These are phyloP conservation scores for Fraxinus dipetala DNA, from an alignment of 305 asterid genomes.

Conservation along the genomic window DNA sequence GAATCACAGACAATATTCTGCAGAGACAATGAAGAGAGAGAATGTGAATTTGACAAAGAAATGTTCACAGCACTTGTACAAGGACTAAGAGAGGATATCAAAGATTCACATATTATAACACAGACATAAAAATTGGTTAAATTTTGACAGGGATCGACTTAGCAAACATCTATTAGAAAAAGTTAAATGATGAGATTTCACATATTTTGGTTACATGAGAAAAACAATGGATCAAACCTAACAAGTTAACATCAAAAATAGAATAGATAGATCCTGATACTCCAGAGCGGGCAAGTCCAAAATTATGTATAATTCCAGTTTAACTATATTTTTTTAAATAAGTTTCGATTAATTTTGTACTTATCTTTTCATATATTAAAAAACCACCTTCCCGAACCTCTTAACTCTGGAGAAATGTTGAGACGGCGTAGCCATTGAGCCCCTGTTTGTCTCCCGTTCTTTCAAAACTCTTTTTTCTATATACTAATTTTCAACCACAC, in stretches of 20 bases:
- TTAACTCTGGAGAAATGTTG: background rate
- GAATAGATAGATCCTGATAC: background rate
- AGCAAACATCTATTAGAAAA: background rate
- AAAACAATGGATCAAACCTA: background rate
- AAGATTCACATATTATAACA: background rate
- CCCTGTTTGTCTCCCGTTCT: background rate
- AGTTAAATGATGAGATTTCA: background rate
- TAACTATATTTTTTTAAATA: background rate
- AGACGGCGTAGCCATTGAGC: background rate
- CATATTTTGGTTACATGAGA: background rate
- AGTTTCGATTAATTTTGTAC: background rate
- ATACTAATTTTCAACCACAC: background rate
- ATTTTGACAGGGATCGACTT: background rate
- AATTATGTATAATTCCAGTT: background rate
- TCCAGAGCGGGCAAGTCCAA: background rate
- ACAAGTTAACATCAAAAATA: background rate
- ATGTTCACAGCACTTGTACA: background rate
- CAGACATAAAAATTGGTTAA: background rate
- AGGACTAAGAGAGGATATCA: background rate
- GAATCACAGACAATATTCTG: constrained; percentile 20
- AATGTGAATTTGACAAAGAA: background rate
- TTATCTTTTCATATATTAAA: background rate
- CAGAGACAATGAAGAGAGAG: constrained; percentile 3
- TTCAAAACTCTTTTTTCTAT: background rate
- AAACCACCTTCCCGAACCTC: background rate